Base-by-base conservation (phyloP, 176 grass and related monocot genomes). In the Olyra latifolia region DNA sequence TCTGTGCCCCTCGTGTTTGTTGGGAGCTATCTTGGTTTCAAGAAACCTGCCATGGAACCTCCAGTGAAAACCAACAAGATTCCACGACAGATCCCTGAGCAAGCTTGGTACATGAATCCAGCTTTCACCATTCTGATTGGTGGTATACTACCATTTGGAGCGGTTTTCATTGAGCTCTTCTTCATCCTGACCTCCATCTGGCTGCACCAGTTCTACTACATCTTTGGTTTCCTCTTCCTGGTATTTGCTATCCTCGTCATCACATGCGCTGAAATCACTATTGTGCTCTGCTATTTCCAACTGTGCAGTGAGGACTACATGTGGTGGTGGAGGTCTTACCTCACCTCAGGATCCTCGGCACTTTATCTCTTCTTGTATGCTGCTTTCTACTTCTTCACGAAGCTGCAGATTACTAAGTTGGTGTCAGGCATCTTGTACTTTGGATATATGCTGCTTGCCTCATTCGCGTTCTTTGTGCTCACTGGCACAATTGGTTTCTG, bases 301-400 rank as follows among this genome's bases (percentile, higher is more conserved):
- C 82, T 91, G 11, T 91, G 89, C 78, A 85, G 89, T 3, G 89
- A 91, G 82, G 89, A 91, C 73, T 91, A 91, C 67, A 67, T 75
- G 82, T 91, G 89, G 89, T 91, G 89, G 89, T 91, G 89, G 89
- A 88, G 89, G 62, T 91, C 89, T 13, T 91, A 91, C 73, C 89
- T 91, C 17, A 91, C 89, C 53, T 85, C 89, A 4, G 89, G 89
- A 23, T 91, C 89, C 17, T 88, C 89, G 0, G 89, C 82, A 0
- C 64, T 91, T 12, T 91, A 91, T 78, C 86, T 91, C 30, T 91
- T 91, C 73, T 69, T 88, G 16, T 91, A 91, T 10, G 85, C 89
- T 0, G 78, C 61, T 13, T 91, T 91, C 82, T 91, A 91, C 86
- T 88, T 85, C 86, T 88, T 41, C 78, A 91, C 89, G 1, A 91